Evolutionary conservation across 306 rosid genomes (phyloP).

Genomic region (Quercus wislizeni): DNA sequence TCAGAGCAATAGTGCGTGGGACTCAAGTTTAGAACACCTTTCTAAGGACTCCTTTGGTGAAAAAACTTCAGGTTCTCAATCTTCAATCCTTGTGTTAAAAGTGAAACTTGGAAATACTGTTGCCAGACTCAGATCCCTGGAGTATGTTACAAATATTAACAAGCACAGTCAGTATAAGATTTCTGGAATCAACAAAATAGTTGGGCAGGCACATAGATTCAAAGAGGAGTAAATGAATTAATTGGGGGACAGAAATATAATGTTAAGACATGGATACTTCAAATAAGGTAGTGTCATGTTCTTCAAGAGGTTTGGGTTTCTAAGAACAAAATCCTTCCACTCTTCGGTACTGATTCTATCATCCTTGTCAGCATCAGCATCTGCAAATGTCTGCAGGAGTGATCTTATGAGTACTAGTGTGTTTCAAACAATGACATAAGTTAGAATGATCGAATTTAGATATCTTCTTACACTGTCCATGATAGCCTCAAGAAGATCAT

Average conservation of each 20-base stretch:
- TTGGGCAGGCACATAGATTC: not conserved
- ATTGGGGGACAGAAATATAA: not conserved
- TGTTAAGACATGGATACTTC: slow-evolving; percentile 41
- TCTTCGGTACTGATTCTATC: slow-evolving; percentile 74
- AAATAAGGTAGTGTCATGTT: slow-evolving; percentile 92
- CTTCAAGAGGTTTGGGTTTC: slow-evolving; percentile 60
- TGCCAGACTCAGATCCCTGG: slow-evolving; percentile 58
- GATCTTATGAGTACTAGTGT: not conserved
- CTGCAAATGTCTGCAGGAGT: slow-evolving; percentile 61
- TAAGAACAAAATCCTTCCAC: slow-evolving; percentile 62
- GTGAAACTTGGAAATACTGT: slow-evolving; percentile 56
- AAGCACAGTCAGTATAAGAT: not conserved
- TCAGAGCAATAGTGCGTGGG: not conserved
- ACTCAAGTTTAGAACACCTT: not conserved
- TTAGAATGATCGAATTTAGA: not conserved
- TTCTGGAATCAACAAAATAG: not conserved
- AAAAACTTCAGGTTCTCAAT: slow-evolving; percentile 21
- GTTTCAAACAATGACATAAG: not conserved
- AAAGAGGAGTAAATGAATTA: not conserved
- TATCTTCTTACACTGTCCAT: slow-evolving; percentile 49
- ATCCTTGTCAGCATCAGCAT: slow-evolving; percentile 64
- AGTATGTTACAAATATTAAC: slow-evolving; percentile 11
- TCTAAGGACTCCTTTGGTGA: not conserved
- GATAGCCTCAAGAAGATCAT: slow-evolving; percentile 75
- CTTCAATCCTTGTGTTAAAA: slow-evolving; percentile 43